phyloP scores from a whole-genome alignment of 257 asterid species.

The Solanum bulbocastanum region DNA sequence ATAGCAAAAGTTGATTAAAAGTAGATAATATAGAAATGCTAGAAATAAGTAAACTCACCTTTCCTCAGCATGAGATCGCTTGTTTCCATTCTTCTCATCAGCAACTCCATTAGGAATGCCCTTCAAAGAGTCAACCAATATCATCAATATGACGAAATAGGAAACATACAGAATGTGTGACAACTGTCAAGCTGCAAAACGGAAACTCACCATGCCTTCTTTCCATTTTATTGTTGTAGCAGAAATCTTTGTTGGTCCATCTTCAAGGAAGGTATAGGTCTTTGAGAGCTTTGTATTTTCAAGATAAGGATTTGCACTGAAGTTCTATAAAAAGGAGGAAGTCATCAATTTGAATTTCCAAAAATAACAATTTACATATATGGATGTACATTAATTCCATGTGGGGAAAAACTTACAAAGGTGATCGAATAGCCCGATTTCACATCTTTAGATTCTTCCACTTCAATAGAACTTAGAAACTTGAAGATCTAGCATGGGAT shows the following conservation, averaged over 20 bases:
- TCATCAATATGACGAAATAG: neutral
- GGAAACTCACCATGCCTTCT: constrained; percentile 72
- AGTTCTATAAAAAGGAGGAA: constrained; percentile 26
- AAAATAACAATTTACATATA: neutral
- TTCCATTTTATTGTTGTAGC: constrained; percentile 91
- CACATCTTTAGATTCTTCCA: constrained; percentile 87
- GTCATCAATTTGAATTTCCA: neutral
- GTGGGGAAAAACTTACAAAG: constrained; percentile 48
- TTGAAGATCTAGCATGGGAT: constrained; percentile 54
- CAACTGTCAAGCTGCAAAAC: neutral
- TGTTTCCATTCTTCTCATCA: constrained; percentile 72
- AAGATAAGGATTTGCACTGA: constrained; percentile 73
- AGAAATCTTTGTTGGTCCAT: constrained; percentile 67
- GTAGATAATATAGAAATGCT: neutral
- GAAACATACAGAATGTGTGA: neutral
- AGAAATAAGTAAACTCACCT: constrained; percentile 36
- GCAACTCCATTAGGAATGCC: constrained; percentile 63
- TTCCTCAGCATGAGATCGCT: constrained; percentile 64
- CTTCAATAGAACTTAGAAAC: constrained; percentile 71
- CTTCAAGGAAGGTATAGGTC: constrained; percentile 75
- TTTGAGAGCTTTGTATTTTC: constrained; percentile 76
- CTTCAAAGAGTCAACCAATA: constrained; percentile 32
- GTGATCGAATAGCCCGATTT: constrained; percentile 84
- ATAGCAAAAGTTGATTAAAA: neutral
- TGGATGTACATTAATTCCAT: neutral